Base-by-base conservation (phyloP, 2,329 filamentous ascomycete species). In the Raffaelea albimanens region DNA sequence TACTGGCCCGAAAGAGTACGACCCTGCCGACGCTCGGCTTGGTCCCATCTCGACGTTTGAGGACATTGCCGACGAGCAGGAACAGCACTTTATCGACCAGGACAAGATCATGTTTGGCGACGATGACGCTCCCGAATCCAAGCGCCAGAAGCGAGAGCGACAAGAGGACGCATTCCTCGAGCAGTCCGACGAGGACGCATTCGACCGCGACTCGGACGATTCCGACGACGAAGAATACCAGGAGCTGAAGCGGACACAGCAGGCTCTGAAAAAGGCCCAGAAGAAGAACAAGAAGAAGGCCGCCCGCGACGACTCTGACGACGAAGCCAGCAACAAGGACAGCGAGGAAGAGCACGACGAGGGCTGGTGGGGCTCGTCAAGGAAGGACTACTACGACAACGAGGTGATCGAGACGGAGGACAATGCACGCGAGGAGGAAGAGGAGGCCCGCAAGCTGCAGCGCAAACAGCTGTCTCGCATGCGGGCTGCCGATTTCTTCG, bases 401-500 rank as follows among this genome's bases (percentile, higher is more conserved):
- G 91, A 98, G 64, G 67, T 73, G 23, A 73, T 78, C 54, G 76
- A 80, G 58, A 80, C 77, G 5, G 78, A 83, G 61, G 75, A 70
- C 34, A 76, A 79, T 57, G 93, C 93, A 1, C 67, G 94, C 29
- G 90, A 93, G 59, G 93, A 98, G 70, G 94, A 98, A 65, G 80
- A 76, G 11, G 94, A 98, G 63, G 93, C 91, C 3, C 82, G 84
- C 63, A 76, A 88, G 52, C 67, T 98, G 51, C 91, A 97, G 63
- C 82, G 89, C 66, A 96, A 95, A 73, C 91, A 93, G 61, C 66
- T 97, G 21, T 76, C 88, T 56, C 83, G 85, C 55, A 93, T 98
- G 86, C 79, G 81, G 5, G 90, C 94, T 56, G 85, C 85, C 36
- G 93, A 98, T 61, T 98, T 96, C 60, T 94, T 97, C 55, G 89